Conservation (phyloP, 352 stramenopile genomes). For the Phytopythium mirpurense region DNA sequence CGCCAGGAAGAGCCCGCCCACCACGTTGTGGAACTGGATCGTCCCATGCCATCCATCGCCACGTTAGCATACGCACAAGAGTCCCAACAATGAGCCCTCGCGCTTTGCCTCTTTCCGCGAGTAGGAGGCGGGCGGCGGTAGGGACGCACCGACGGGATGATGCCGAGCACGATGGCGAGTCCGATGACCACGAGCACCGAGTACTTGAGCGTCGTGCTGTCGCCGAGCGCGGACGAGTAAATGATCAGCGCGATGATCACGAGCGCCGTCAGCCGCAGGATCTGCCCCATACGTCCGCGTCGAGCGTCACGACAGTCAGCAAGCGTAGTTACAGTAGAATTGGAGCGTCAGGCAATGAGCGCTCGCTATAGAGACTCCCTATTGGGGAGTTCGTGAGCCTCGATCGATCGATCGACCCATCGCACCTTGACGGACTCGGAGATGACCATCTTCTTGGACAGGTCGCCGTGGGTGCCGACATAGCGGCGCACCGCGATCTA, state of each 20-base stretch:
- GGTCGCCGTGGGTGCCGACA: conserved; percentile 72
- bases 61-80: background rate
- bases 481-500: conserved; percentile 75
- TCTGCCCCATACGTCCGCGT: conserved; percentile 19
- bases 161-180: conserved; percentile 77
- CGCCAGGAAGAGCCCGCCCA: conserved; percentile 81
- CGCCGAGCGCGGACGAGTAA: conserved; percentile 71
- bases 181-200: conserved; percentile 82
- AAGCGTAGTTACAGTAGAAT: too few species aligned
- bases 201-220: conserved; percentile 74
- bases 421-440: conserved; percentile 83
- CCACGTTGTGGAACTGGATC: conserved; percentile 83
- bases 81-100: too few species aligned
- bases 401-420: too few species aligned
- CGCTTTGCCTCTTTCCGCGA: too few species aligned
- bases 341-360: too few species aligned
- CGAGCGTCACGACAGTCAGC: background rate
- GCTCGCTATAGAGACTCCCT: too few species aligned
- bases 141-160: conserved; percentile 59
- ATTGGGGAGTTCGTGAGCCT: too few species aligned
- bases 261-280: conserved; percentile 69
- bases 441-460: conserved; percentile 87
- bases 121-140: background rate
- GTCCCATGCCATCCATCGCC: background rate
- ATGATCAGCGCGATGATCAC: conserved; percentile 83